Base-by-base conservation (phyloP, 1,284 basidiomycete genomes). In the Sporisorium exsertum region DNA sequence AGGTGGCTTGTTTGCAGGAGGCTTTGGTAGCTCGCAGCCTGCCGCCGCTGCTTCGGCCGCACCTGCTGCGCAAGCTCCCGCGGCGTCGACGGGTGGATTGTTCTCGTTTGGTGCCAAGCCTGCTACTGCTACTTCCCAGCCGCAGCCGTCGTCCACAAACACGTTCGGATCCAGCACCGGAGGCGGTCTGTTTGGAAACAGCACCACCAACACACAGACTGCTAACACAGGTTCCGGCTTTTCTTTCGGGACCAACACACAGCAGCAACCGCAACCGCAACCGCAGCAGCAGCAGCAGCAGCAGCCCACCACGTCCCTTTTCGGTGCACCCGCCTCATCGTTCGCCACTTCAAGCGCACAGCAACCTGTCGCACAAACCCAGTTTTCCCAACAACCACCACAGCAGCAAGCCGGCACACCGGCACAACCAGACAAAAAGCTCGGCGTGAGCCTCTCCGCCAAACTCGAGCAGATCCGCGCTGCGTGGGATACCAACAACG, bases 401-500 rank as follows among this genome's bases (percentile, higher is more conserved):
- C 60, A 50, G 46, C 58, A 55, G 33, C 58, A 62, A 12, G 29
- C 12, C 24, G 29, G 29, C 1, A n/a, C 43, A 26, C 18, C 62
- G 9, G 60, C 60, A 4, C 58, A 67, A 33, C 66, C 64, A 5
- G 78, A 84, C 55, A 78, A 78, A 58, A 80, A 79, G 52, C 69
- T 85, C 13, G 83, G 83, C 15, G 33, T 59, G 5, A 60, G 71
- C 8, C 69, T 85, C 12, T 64, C 73, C 3, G 27, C 68, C 24
- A 77, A 80, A 47, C 58, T 85, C 15, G 83, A 81, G 55, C 77
- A 75, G 22, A 80, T 85, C 40, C 73, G 77, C 16, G 62, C 76
- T 16, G 81, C 81, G 6, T 85, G 81, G 81, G 79, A 85, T 40
- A 79, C 78, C 5, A 58, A 58, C 60, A 80, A 84, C 51, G 64